A percentile compares a stretch with the other conserved stretches of the same genome.
These are phyloP conservation scores for Purpureocillium lavendulum DNA, from an alignment of 2,329 filamentous ascomycete species.

Conservation along the genomic window DNA sequence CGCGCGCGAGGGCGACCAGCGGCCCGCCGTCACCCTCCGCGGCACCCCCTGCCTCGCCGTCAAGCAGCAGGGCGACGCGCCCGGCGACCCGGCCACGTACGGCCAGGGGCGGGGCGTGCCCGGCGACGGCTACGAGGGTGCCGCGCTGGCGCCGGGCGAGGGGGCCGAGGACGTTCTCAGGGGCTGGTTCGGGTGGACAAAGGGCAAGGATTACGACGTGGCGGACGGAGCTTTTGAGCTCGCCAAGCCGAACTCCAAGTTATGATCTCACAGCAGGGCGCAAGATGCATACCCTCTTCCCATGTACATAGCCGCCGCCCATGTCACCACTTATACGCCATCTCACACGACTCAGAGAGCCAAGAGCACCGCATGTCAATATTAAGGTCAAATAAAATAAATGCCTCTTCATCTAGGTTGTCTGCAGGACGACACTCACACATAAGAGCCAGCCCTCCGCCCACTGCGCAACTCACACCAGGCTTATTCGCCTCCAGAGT, in stretches of 20 bases:
- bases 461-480: neutral
- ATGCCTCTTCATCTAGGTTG: no score
- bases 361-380: neutral
- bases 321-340: no score
- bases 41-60: constrained; percentile 62
- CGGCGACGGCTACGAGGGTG: constrained; percentile 59
- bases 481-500: no score
- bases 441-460: neutral
- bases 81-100: constrained; percentile 25
- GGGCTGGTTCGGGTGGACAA: constrained; percentile 71
- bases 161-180: constrained; percentile 63
- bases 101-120: constrained; percentile 59
- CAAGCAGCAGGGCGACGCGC: constrained; percentile 28
- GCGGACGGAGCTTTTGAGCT: constrained; percentile 52
- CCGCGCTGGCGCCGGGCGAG: constrained; percentile 53
- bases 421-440: neutral
- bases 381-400: neutral
- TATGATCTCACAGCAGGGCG: constrained; percentile 13
- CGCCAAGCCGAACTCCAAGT: constrained; percentile 21
- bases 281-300: no score
- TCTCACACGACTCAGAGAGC: neutral
- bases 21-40: constrained; percentile 60
- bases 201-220: constrained; percentile 63
- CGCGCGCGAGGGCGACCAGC: constrained; percentile 56
- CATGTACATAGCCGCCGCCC: no score